A percentile compares a stretch with the other conserved stretches of the same genome.
Evolutionary conservation across 163 green algal genomes (phyloP).

Genomic region (Coccomyxa subellipsoidea): DNA sequence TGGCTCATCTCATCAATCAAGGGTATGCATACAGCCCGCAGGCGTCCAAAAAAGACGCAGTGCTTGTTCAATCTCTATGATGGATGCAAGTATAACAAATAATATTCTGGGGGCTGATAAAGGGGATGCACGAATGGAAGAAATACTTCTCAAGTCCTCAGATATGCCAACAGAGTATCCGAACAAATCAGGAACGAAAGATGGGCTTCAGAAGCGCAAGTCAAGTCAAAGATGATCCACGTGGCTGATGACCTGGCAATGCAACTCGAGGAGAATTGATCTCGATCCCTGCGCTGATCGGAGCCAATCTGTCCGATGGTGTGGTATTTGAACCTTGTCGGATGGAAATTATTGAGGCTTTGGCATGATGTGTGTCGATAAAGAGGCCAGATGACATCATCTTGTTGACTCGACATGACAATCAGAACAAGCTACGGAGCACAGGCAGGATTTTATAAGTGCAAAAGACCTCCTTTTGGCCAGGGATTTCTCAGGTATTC

Average conservation of each 20-base stretch:
- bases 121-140: too few relatives aligned
- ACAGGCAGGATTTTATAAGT: not conserved
- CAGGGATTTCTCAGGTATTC: not conserved
- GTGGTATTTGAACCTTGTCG: too few relatives aligned
- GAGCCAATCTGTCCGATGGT: too few relatives aligned
- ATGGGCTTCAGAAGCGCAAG: not conserved
- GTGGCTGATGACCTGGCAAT: not conserved
- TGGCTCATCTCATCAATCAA: not conserved
- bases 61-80: too few relatives aligned
- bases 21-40: not conserved
- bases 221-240: not conserved
- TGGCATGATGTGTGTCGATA: not conserved
- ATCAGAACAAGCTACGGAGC: not conserved
- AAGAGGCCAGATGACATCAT: not conserved
- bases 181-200: too few relatives aligned
- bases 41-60: not conserved
- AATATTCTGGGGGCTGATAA: too few relatives aligned
- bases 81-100: too few relatives aligned
- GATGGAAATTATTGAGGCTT: too few relatives aligned
- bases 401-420: not conserved
- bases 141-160: too few relatives aligned
- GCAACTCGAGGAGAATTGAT: not conserved
- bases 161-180: too few relatives aligned
- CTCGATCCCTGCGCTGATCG: too few relatives aligned
- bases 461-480: not conserved